Base-by-base conservation (phyloP, 1,284 basidiomycete genomes). In the Irpex sp. region DNA sequence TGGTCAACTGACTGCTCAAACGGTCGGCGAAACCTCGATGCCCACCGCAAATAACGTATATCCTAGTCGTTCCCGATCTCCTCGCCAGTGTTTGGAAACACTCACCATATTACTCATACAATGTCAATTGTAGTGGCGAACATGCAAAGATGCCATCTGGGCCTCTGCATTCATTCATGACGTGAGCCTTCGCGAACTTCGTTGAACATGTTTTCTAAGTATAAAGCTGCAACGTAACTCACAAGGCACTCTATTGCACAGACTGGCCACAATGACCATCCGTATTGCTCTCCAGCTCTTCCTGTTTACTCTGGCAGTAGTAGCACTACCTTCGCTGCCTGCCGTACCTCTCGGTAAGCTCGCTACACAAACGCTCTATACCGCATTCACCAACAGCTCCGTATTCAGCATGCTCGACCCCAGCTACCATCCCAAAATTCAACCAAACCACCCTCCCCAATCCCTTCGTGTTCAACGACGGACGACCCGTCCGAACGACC, bases 381-480 rank as follows among this genome's bases (percentile, higher is more conserved):
- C 17, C 6, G 3, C 26, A 3, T 3, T 15, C 5, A 11, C 31
- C 34, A 9, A 56, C 7, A 7, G 11, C 2, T 17, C n/a, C 4
- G 0, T 37, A 6, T 34, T 4, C 7, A 52, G 62, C 19, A 59
- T 72, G 73, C 60, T 52, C 69, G 1, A 70, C 72, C 15, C 68
- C 72, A 0, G 47, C 69, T 6, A 71, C 69, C 38, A 57, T 74
- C 57, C 60, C 72, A 7, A 65, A 66, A 70, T 74, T 66, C 66
- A 75, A 58, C 65, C 77, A 79, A 65, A 62, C 77, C 31, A 76
- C 74, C 63, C 76, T 85, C 4, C 82, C 81, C 11, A 78, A 84
- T 67, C 83, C 82, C 1, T 85, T 85, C 77, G 73, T 74, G 3
- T 82, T 83, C 71, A 67, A 77, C 61, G 76, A 78, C 61, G 78